Percentiles rank a stretch among this genome's conserved stretches.
Evolutionary conservation across 2,329 filamentous ascomycete species (phyloP).

Genomic region (Ophiostoma ips): DNA sequence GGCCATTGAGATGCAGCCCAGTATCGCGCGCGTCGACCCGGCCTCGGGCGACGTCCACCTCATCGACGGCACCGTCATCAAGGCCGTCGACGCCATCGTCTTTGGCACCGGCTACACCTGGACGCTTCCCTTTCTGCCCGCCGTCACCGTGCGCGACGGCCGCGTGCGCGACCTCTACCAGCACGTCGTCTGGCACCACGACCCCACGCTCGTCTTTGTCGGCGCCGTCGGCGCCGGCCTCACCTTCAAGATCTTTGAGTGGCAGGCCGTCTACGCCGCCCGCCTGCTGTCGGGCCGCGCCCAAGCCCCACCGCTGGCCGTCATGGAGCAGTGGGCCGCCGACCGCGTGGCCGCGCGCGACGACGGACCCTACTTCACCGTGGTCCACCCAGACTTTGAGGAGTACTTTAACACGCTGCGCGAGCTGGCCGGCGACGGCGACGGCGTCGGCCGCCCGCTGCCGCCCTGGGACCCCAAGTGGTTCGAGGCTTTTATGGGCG

Average conservation of each 20-base stretch:
- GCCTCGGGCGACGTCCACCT: conserved; percentile 42
- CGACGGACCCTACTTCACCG: conserved; percentile 41
- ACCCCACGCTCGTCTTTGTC: conserved; percentile 42
- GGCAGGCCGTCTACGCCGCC: conserved; percentile 5
- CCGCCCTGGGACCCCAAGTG: background rate
- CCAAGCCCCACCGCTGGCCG: conserved; percentile 31
- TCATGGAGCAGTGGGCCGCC: conserved; percentile 42
- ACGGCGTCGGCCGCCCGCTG: background rate
- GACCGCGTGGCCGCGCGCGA: conserved; percentile 39
- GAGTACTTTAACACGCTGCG: conserved; percentile 48
- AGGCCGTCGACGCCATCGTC: conserved; percentile 43
- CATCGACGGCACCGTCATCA: conserved; percentile 41
- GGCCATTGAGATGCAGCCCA: conserved; percentile 10
- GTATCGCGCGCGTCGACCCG: conserved; percentile 30
- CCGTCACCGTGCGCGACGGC: conserved; percentile 39
- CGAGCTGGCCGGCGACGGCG: conserved; percentile 29
- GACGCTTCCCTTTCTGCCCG: conserved; percentile 51
- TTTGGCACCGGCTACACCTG: conserved; percentile 64
- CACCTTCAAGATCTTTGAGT: conserved; percentile 57
- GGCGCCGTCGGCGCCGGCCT: conserved; percentile 44
- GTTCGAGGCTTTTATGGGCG: conserved; percentile 1
- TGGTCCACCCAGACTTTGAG: conserved; percentile 48
- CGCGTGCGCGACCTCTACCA: conserved; percentile 42
- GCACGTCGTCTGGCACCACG: conserved; percentile 40
- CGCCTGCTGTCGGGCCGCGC: conserved; percentile 35